Conservation (phyloP, 306 rosid species). For the Cyamopsis tetragonoloba region DNA sequence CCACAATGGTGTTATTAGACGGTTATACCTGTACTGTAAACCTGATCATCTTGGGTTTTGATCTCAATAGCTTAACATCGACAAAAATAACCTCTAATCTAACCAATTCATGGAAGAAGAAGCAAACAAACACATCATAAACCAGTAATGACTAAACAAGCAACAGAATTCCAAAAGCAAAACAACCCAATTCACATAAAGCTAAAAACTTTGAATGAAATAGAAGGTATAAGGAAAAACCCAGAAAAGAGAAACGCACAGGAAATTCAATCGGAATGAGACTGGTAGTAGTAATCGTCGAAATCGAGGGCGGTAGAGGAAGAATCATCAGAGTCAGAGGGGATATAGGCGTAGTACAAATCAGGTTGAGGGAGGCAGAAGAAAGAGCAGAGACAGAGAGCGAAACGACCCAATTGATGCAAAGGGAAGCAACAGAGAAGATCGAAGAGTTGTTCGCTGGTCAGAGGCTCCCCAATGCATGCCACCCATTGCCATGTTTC, state of each 20-base stretch:
- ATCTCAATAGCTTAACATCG: too few relatives aligned
- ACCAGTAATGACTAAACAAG: too few relatives aligned
- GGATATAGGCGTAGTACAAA: conserved; percentile 37
- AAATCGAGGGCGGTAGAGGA: conserved; percentile 22
- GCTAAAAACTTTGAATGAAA: too few relatives aligned
- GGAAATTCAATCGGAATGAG: conserved; percentile 58
- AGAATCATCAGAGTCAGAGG: conserved; percentile 31
- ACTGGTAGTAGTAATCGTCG: conserved; percentile 40
- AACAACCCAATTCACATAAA: too few relatives aligned
- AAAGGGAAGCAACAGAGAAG: conserved; percentile 63
- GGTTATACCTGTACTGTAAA: too few relatives aligned
- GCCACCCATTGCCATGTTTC: conserved; percentile 60
- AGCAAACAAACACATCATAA: too few relatives aligned
- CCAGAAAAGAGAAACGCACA: background rate
- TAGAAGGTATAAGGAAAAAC: background rate
- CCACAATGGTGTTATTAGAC: too few relatives aligned
- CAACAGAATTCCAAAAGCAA: too few relatives aligned
- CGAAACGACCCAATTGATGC: conserved; percentile 63
- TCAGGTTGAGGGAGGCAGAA: conserved; percentile 59
- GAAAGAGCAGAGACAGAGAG: conserved; percentile 68
- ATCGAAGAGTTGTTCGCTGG: conserved; percentile 53
- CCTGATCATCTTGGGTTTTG: too few relatives aligned
- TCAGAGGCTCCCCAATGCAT: conserved; percentile 53
- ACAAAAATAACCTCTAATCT: too few relatives aligned
- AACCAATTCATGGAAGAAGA: too few relatives aligned